These are phyloP conservation scores for Limtongozyma cylindracea DNA, from an alignment of 805 yeast genomes.

Conservation along the genomic window DNA sequence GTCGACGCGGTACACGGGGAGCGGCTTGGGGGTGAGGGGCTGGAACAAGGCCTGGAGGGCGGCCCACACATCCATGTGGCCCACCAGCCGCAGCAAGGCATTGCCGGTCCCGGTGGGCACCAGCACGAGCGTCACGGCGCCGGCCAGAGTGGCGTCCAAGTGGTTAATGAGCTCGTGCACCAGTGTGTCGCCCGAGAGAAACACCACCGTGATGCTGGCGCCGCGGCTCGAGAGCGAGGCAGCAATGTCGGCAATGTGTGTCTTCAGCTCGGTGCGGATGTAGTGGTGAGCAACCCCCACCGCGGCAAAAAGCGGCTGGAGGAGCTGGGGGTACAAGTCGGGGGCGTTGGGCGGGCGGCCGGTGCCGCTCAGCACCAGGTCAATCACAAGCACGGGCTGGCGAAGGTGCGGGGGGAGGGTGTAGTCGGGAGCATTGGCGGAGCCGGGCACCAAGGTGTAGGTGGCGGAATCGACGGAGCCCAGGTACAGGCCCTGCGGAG, in stretches of 20 bases:
- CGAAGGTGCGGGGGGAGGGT: no score
- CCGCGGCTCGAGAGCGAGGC: slow-evolving; percentile 3
- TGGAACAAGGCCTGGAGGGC: slow-evolving; percentile 8
- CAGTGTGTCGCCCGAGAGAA: slow-evolving; percentile 77
- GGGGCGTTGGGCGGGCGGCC: no score
- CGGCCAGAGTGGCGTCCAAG: slow-evolving; percentile 3
- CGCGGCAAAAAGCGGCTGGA: slow-evolving; percentile 18
- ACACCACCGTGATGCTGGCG: slow-evolving; percentile 14
- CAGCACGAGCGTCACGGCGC: slow-evolving; percentile 7
- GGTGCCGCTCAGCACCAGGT: no score
- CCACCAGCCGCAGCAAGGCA: slow-evolving; percentile 22
- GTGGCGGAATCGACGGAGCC: no score
- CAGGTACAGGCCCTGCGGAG: no score
- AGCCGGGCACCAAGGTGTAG: no score
- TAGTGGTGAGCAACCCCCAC: slow-evolving; percentile 13
- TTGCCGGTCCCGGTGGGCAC: slow-evolving; percentile 80
- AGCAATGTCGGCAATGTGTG: slow-evolving; percentile 17
- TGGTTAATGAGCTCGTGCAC: slow-evolving; percentile 49
- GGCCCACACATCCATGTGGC: slow-evolving; percentile 7
- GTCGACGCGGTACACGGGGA: slow-evolving; percentile 16
- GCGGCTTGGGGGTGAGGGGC: slow-evolving; percentile 4
- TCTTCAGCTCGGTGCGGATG: slow-evolving; percentile 13
- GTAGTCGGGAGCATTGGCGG: no score
- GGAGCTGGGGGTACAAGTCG: slow-evolving; percentile 15
- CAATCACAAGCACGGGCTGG: no score